phyloP scores from a whole-genome alignment of 2,329 filamentous ascomycete genomes.

The Dothistroma pini region DNA sequence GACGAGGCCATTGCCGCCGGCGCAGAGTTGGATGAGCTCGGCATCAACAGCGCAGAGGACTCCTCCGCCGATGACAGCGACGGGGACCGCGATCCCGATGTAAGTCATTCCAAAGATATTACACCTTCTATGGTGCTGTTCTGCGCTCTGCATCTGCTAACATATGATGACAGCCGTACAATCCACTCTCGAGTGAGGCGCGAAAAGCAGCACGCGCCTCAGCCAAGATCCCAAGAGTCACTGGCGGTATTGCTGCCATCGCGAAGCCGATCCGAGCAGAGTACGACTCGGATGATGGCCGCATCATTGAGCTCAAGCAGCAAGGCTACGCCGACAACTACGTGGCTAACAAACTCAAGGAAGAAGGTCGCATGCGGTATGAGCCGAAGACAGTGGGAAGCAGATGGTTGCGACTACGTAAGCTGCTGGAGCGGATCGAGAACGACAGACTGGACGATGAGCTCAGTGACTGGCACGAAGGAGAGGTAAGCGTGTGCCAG shows the following conservation, averaged over 20 bases:
- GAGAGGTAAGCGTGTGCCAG: conserved; percentile 40
- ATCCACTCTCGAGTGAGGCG: conserved; percentile 16
- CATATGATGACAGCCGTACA: conserved; percentile 13
- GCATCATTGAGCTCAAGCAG: conserved; percentile 44
- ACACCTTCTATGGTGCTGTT: not conserved
- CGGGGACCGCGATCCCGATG: conserved; percentile 3
- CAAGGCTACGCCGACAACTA: conserved; percentile 43
- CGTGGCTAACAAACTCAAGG: conserved; percentile 41
- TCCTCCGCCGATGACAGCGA: not conserved
- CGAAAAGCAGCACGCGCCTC: conserved; percentile 4
- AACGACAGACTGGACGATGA: conserved; percentile 47
- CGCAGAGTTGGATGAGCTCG: conserved; percentile 10
- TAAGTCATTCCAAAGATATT: conserved; percentile 4
- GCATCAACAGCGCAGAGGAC: not conserved
- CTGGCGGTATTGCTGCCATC: conserved; percentile 40
- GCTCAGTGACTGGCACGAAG: conserved; percentile 48
- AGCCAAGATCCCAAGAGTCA: conserved; percentile 30
- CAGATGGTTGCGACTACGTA: conserved; percentile 46
- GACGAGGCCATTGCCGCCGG: conserved; percentile 9
- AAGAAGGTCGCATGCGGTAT: conserved; percentile 44
- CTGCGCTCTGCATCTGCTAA: not conserved
- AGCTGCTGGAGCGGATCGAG: conserved; percentile 41
- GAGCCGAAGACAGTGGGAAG: conserved; percentile 47
- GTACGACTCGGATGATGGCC: conserved; percentile 47
- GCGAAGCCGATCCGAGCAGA: conserved; percentile 43